Percentiles rank a stretch among this genome's conserved stretches.
phyloP scores from a whole-genome alignment of 2,329 filamentous ascomycete species.

The Macrophomina tecta region DNA sequence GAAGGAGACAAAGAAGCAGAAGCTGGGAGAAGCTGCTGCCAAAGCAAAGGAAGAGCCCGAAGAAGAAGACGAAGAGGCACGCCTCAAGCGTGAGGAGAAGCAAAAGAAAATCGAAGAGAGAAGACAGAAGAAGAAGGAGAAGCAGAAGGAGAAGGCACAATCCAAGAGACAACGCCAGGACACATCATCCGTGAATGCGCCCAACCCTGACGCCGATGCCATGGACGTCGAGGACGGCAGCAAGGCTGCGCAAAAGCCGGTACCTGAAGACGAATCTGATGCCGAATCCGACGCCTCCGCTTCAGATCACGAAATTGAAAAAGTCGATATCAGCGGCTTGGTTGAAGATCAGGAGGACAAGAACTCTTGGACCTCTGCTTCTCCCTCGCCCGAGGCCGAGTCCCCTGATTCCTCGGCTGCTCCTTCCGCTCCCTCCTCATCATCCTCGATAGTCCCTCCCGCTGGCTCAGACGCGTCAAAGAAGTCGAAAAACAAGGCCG shows the following conservation, averaged over 20 bases:
- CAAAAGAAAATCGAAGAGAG: conserved; percentile 54
- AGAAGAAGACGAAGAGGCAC: conserved; percentile 44
- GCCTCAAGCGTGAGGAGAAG: conserved; percentile 49
- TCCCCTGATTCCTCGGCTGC: conserved; percentile 50
- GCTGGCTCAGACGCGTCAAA: conserved; percentile 31
- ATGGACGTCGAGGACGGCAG: conserved; percentile 39
- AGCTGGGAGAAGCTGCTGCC: conserved; percentile 36
- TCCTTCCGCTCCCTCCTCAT: conserved; percentile 51
- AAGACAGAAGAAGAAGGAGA: conserved; percentile 47
- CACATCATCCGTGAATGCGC: conserved; percentile 16
- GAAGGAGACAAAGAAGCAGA: conserved; percentile 51
- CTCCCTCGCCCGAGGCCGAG: conserved; percentile 42
- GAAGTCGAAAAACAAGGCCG: conserved; percentile 39
- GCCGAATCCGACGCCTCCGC: conserved; percentile 35
- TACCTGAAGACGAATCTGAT: conserved; percentile 38
- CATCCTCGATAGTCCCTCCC: conserved; percentile 52
- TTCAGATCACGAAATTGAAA: conserved; percentile 40
- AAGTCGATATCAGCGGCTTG: conserved; percentile 45
- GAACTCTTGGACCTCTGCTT: conserved; percentile 42
- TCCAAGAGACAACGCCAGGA: conserved; percentile 41
- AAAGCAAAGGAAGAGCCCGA: conserved; percentile 32
- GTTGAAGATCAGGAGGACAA: conserved; percentile 37
- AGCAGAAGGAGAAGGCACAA: conserved; percentile 32
- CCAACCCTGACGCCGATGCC: conserved; percentile 33
- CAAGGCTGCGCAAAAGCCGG: conserved; percentile 28